phyloP scores from a whole-genome alignment of 768 basidiomycete genomes.

The Gloeopeniophorella convolvens region DNA sequence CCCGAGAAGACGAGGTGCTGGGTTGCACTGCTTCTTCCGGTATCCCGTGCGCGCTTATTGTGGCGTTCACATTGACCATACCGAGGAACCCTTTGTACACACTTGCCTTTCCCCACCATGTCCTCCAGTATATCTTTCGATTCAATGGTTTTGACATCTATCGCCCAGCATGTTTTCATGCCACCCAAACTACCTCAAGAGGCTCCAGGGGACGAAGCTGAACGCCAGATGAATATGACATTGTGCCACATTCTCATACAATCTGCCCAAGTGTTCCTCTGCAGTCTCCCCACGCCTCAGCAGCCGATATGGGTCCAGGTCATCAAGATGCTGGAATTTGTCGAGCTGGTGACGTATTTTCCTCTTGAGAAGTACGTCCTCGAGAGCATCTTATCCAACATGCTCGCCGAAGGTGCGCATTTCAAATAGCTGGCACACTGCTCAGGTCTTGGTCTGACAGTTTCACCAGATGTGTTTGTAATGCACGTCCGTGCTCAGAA shows the following conservation, averaged over 20 bases:
- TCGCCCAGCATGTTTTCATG: slow-evolving; percentile 7
- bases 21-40: no score
- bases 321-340: neutral
- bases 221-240: neutral
- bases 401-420: slow-evolving; percentile 3
- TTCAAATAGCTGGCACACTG: neutral
- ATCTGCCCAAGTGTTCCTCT: neutral
- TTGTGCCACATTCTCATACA: slow-evolving; percentile 6
- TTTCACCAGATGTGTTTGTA: slow-evolving; percentile 31
- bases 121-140: neutral
- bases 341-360: neutral
- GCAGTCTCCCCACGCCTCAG: neutral
- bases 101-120: neutral
- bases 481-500: slow-evolving; percentile 42
- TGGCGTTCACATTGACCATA: neutral
- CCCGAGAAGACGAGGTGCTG: no score
- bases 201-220: neutral
- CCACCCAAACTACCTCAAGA: slow-evolving; percentile 11
- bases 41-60: neutral
- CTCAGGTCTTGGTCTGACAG: neutral
- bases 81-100: neutral
- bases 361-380: neutral
- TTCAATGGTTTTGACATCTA: neutral
- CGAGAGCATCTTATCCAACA: neutral
- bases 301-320: neutral